phyloP scores from a whole-genome alignment of 2,329 filamentous ascomycete species.

The Aureobasidium uvarum region DNA sequence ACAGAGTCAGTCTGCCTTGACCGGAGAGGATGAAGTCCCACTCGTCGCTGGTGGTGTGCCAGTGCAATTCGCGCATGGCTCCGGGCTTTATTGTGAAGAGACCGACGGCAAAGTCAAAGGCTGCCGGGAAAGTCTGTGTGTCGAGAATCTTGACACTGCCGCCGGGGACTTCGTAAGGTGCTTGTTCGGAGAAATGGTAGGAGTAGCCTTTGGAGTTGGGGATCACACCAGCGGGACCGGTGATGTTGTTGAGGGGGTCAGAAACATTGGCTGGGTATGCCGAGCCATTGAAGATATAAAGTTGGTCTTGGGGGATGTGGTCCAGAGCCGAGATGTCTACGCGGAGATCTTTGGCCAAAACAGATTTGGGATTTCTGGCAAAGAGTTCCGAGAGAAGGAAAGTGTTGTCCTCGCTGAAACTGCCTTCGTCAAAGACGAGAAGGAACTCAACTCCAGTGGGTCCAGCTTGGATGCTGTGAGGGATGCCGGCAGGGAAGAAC shows the following conservation, averaged over 20 bases:
- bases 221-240: conserved; percentile 40
- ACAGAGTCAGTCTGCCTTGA: conserved; percentile 57
- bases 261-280: conserved; percentile 41
- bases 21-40: conserved; percentile 62
- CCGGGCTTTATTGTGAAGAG: conserved; percentile 60
- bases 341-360: conserved; percentile 47
- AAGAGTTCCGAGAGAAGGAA: conserved; percentile 58
- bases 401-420: conserved; percentile 59
- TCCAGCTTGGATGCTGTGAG: conserved; percentile 45
- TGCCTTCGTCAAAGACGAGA: conserved; percentile 59
- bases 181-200: conserved; percentile 49
- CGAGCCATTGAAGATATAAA: conserved; percentile 47
- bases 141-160: conserved; percentile 62
- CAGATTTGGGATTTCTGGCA: conserved; percentile 43
- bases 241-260: conserved; percentile 45
- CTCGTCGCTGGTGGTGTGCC: conserved; percentile 61
- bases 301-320: conserved; percentile 41
- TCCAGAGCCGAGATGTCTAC: conserved; percentile 41
- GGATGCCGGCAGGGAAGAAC: conserved; percentile 50
- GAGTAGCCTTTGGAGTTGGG: conserved; percentile 39
- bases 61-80: conserved; percentile 65
- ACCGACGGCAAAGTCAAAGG: conserved; percentile 55
- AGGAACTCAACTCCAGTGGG: conserved; percentile 59
- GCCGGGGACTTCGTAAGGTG: conserved; percentile 53
- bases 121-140: conserved; percentile 57